Percentiles rank a stretch among this genome's conserved stretches.
Conservation (phyloP, 1,284 basidiomycete genomes). For the Leccinum solheimii region DNA sequence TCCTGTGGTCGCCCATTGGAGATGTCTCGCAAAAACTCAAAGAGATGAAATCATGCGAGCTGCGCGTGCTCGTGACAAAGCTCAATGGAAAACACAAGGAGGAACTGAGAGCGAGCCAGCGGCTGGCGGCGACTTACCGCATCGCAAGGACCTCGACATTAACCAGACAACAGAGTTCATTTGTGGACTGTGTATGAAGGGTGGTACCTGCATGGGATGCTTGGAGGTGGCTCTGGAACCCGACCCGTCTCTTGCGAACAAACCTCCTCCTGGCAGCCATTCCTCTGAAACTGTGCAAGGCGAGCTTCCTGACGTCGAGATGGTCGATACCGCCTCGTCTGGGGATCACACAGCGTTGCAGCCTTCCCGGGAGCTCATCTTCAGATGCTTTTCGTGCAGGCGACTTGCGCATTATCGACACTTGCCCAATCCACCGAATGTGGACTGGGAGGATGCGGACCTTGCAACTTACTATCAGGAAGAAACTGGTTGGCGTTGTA, state of each 20-base stretch:
- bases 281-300: slow-evolving; percentile 16
- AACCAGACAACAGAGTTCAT: slow-evolving; percentile 75
- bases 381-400: slow-evolving; percentile 80
- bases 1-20: slow-evolving; percentile 78
- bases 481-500: slow-evolving; percentile 70
- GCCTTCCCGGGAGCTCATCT: slow-evolving; percentile 53
- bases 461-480: slow-evolving; percentile 67
- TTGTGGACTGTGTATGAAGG: slow-evolving; percentile 75
- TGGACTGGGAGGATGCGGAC: slow-evolving; percentile 41
- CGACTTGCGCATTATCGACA: slow-evolving; percentile 80
- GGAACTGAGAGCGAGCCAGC: slow-evolving; percentile 16
- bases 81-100: slow-evolving; percentile 38
- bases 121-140: slow-evolving; percentile 26
- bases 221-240: slow-evolving; percentile 54
- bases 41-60: slow-evolving; percentile 73
- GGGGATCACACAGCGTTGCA: slow-evolving; percentile 15
- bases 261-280: slow-evolving; percentile 14
- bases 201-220: slow-evolving; percentile 78
- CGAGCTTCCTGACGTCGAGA: slow-evolving; percentile 32
- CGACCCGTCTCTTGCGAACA: slow-evolving; percentile 35
- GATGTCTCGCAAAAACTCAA: slow-evolving; percentile 66
- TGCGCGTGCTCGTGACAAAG: slow-evolving; percentile 51
- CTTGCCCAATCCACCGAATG: slow-evolving; percentile 50
- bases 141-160: slow-evolving; percentile 43
- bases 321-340: slow-evolving; percentile 31